Conservation (phyloP, 345 rosid genomes). For the Cardiospermum halicacabum region DNA sequence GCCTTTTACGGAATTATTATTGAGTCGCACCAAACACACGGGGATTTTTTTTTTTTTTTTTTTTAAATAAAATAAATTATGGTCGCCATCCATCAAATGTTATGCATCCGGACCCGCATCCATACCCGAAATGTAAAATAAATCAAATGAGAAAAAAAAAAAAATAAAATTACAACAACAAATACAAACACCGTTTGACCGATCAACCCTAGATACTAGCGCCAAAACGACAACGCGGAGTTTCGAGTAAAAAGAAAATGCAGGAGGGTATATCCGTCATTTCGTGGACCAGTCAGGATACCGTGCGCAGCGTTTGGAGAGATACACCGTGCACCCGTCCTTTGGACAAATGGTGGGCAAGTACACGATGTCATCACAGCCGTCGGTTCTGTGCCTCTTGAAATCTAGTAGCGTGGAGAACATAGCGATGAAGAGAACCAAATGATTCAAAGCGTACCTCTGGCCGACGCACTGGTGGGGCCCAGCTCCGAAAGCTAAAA, state of each 20-base stretch:
- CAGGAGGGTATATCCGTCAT: constrained; percentile 17
- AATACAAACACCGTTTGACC: neutral
- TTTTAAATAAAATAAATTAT: neutral
- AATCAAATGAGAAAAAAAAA: neutral
- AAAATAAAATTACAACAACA: no score
- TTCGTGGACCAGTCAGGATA: constrained; percentile 30
- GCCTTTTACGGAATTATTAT: no score
- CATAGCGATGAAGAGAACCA: constrained; percentile 73
- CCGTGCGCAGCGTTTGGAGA: constrained; percentile 41
- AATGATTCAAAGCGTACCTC: constrained; percentile 74
- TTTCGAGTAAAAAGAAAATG: neutral
- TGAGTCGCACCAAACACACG: neutral
- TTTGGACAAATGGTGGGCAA: constrained; percentile 78
- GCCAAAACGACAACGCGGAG: neutral
- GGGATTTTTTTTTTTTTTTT: neutral
- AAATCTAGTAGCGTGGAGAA: constrained; percentile 54
- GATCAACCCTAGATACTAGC: neutral
- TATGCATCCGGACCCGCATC: neutral
- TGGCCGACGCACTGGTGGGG: constrained; percentile 94
- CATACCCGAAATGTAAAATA: neutral
- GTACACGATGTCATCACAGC: constrained; percentile 69
- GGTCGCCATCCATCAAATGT: neutral
- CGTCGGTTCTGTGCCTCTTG: constrained; percentile 47
- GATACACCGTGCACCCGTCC: constrained; percentile 64
- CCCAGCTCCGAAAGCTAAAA: constrained; percentile 76